Conservation (phyloP, 2,329 filamentous ascomycete species). For the Aureobasidium uvarum region DNA sequence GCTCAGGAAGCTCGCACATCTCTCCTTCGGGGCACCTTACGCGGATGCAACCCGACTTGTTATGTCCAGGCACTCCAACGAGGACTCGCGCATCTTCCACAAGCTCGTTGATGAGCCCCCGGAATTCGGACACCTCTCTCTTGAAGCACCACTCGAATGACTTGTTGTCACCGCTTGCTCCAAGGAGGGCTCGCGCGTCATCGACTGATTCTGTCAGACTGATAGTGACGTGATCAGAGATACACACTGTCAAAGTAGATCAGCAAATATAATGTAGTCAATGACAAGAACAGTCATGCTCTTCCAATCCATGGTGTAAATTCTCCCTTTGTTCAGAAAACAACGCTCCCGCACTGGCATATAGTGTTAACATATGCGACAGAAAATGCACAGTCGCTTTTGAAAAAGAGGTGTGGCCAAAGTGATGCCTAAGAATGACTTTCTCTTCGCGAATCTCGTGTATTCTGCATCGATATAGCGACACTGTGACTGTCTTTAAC, state of each 20-base stretch:
- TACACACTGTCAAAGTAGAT: background rate
- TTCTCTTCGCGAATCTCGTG: no score
- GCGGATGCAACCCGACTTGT: background rate
- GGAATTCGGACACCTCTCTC: background rate
- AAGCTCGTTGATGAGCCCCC: constrained; percentile 1
- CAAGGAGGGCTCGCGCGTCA: background rate
- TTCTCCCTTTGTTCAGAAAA: no score
- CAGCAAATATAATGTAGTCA: no score
- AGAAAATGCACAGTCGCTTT: no score
- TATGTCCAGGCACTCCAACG: constrained; percentile 5
- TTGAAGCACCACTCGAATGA: background rate
- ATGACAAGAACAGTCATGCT: background rate
- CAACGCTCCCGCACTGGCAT: no score
- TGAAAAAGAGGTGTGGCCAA: no score
- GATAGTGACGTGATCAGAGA: constrained; percentile 2
- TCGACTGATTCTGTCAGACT: constrained; percentile 11
- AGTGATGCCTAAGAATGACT: no score
- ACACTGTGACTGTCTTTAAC: no score
- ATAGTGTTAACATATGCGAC: no score
- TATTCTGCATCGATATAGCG: no score
- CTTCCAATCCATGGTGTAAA: background rate
- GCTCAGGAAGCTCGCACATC: constrained; percentile 1
- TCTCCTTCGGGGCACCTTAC: background rate
- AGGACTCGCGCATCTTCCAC: constrained; percentile 6
- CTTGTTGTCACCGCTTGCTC: background rate